Evolutionary conservation across 2,329 filamentous ascomycete species (phyloP), one percentile per base, ranked within the genome.

Genomic region (Hymenoscyphus fructigenus): DNA sequence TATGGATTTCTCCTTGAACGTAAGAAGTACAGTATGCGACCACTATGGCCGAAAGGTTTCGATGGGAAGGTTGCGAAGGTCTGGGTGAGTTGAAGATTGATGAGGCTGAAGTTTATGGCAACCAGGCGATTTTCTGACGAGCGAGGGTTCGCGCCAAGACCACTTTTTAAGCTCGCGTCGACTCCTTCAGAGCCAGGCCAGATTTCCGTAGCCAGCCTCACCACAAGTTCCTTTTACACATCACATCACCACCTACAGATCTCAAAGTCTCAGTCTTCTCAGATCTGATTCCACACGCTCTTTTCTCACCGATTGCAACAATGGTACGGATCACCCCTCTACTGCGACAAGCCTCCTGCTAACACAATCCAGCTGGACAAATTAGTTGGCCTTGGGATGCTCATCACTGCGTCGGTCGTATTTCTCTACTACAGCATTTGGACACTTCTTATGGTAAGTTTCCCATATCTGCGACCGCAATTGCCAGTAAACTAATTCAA

Each of bases 401-500:
- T 92, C 78, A 82, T 91, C 79, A 83, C 85, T 82, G 89, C 89
- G 74, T 88, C 88, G 70, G 83, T 84, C 74, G 86, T 91, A 77
- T 92, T 91, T 78, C 82, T 90, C 74, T 99, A 99, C 86, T 99
- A 99, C 83, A 95, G 92, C 69, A 87, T 97, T 79, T 99, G 95
- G 95, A 97, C 95, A 32, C 85, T 99, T 70, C 85, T 98, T 71
- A 98, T 99, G 91, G 95, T 97, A 86, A 65, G 80, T 55, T 32
- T 47, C 9, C 26, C 7, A 53, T 55, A 15, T 68, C 26, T 61
- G 60, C 62, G 20, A 68, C 9, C 20, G 50, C 63, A 44, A 63
- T 17, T 38, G 36, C 36, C 36, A 63, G 56, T 15, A 50, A 59
- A 26, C 29, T 64, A 71, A n/a, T 26, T 38, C 57, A 59, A 57